These are phyloP conservation scores for Xerophyta viscosa DNA, from an alignment of 106 monocot genomes.

Conservation along the genomic window DNA sequence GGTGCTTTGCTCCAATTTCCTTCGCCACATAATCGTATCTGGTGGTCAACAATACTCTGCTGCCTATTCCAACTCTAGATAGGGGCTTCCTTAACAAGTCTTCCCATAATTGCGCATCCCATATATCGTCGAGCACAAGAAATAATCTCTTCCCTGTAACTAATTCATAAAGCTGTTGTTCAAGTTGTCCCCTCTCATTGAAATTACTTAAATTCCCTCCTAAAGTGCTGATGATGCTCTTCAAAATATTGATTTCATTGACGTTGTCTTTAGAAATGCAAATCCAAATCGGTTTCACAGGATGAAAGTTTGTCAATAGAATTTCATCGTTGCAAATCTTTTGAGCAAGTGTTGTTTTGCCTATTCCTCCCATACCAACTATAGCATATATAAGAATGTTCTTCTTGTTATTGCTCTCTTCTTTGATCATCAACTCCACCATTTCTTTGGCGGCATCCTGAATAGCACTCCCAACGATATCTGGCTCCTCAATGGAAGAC, in stretches of 20 bases:
- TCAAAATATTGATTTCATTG: conserved; percentile 17
- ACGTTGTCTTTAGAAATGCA: conserved; percentile 16
- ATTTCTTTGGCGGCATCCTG: too few species aligned
- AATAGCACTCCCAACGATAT: too few species aligned
- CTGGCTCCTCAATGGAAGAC: too few species aligned
- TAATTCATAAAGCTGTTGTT: not conserved
- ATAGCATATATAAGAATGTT: conserved; percentile 11
- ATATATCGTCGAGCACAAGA: conserved; percentile 46
- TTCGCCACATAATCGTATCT: conserved; percentile 20
- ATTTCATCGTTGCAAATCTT: conserved; percentile 13
- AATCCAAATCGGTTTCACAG: conserved; percentile 8
- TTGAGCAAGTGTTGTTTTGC: conserved; percentile 40
- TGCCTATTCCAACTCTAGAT: conserved; percentile 7
- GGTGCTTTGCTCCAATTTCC: conserved; percentile 16
- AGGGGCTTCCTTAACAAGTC: conserved; percentile 20
- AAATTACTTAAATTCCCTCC: conserved; percentile 8
- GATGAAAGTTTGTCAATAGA: conserved; percentile 2
- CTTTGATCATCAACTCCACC: conserved; percentile 20
- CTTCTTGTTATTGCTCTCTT: not conserved
- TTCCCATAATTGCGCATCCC: conserved; percentile 28
- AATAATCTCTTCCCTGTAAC: conserved; percentile 17
- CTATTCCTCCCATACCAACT: conserved; percentile 31
- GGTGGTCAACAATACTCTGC: conserved; percentile 30
- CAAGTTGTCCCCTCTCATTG: conserved; percentile 7
- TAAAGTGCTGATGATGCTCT: conserved; percentile 11